Conservation (phyloP, 768 basidiomycete species). For the Auricularia sp. region DNA sequence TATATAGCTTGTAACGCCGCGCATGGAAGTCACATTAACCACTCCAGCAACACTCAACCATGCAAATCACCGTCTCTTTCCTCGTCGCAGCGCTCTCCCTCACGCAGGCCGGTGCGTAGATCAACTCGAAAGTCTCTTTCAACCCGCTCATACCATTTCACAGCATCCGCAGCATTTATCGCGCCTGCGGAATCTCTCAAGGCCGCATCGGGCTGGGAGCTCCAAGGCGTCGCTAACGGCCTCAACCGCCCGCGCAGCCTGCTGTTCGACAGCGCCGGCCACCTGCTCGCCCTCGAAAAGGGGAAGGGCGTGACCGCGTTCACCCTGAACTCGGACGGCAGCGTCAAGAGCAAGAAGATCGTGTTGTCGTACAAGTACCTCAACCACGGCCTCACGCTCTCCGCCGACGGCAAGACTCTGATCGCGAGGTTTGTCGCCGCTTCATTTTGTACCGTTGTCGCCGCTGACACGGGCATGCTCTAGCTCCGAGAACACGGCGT, state of each 20-base stretch:
- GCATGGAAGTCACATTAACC: too few species aligned
- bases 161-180: background rate
- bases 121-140: background rate
- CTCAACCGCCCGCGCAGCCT: conserved; percentile 34
- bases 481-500: background rate
- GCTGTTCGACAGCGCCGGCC: conserved; percentile 26
- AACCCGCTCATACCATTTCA: background rate
- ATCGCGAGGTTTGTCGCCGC: background rate
- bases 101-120: background rate
- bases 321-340: conserved; percentile 6
- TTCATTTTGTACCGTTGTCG: background rate
- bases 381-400: background rate
- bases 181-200: background rate
- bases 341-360: background rate
- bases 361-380: background rate
- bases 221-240: background rate
- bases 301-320: conserved; percentile 34
- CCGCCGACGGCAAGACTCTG: background rate
- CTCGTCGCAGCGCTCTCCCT: background rate
- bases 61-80: background rate
- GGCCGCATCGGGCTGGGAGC: background rate
- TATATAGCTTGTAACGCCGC: background rate
- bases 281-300: conserved; percentile 34
- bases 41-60: background rate
- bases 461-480: background rate